Conservation (phyloP, 306 rosid species). For the Calophaca sinica region DNA sequence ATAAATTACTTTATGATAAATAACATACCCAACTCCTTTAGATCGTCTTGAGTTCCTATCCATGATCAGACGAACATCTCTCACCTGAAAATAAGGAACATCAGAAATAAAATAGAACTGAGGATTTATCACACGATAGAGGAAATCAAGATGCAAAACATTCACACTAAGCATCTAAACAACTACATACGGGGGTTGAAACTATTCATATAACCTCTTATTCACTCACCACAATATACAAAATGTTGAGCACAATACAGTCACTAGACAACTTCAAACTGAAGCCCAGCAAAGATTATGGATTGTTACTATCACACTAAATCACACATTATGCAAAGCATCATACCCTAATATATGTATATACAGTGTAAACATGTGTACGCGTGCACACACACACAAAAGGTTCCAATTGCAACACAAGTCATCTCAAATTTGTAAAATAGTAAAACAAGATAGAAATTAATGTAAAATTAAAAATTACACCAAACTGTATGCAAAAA, state of each 20-base stretch:
- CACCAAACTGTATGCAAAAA: not conserved
- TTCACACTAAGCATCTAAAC: constrained; percentile 40
- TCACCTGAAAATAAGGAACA: constrained; percentile 69
- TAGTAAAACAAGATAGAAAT: constrained; percentile 13
- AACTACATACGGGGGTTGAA: constrained; percentile 44
- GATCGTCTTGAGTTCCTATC: constrained; percentile 99
- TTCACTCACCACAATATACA: constrained; percentile 56
- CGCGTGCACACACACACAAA: not conserved
- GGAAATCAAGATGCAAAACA: constrained; percentile 7
- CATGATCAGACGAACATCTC: constrained; percentile 99
- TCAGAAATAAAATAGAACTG: constrained; percentile 17
- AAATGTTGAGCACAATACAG: constrained; percentile 60
- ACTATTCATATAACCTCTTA: constrained; percentile 43
- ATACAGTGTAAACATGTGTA: not conserved
- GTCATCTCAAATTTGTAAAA: constrained; percentile 22
- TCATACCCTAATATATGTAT: not conserved
- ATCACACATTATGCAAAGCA: not conserved
- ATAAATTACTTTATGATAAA: constrained; percentile 43
- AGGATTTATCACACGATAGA: constrained; percentile 22
- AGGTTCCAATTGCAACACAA: constrained; percentile 33
- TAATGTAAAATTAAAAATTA: not conserved
- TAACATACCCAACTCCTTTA: constrained; percentile 99
- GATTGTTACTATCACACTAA: constrained; percentile 26
- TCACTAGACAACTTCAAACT: constrained; percentile 52
- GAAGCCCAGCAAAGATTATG: constrained; percentile 41